Evolutionary conservation across 2,329 filamentous ascomycete genomes (phyloP).

Genomic region (Lecanoromycetidae sp.): DNA sequence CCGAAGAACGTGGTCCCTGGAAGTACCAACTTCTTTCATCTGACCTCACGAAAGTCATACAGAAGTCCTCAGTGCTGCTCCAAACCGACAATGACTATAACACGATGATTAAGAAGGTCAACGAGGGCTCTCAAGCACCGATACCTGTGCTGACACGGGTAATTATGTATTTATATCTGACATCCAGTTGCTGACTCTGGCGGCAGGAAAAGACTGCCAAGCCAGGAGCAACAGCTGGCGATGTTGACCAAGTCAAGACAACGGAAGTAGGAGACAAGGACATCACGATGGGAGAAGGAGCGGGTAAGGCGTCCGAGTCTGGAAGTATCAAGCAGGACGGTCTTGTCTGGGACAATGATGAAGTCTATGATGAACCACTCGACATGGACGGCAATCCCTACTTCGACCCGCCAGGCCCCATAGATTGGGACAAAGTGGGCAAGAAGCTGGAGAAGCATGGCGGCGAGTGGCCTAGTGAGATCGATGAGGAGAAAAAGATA

Average conservation of each 20-base stretch:
- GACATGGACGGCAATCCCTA: slow-evolving; percentile 10
- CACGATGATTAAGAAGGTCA: background rate
- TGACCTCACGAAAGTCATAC: background rate
- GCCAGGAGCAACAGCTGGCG: background rate
- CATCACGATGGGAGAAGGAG: background rate
- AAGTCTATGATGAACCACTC: background rate
- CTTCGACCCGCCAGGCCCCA: slow-evolving; percentile 4
- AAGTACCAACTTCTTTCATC: slow-evolving; percentile 4
- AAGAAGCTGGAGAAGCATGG: background rate
- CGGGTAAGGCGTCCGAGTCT: background rate
- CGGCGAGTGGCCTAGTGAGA: background rate
- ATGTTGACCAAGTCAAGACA: background rate
- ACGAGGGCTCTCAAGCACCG: background rate
- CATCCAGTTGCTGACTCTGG: background rate
- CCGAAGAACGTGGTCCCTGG: background rate
- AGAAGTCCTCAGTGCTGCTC: background rate
- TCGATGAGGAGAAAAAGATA: background rate
- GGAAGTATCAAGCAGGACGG: too few species aligned
- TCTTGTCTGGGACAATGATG: background rate
- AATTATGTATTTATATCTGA: background rate
- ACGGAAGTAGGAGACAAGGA: background rate
- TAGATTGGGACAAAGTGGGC: background rate
- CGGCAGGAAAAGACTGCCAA: background rate
- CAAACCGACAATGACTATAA: background rate
- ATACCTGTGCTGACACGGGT: slow-evolving; percentile 3